Evolutionary conservation across 306 rosid species (phyloP).

Genomic region (Pterocarpus santalinus): DNA sequence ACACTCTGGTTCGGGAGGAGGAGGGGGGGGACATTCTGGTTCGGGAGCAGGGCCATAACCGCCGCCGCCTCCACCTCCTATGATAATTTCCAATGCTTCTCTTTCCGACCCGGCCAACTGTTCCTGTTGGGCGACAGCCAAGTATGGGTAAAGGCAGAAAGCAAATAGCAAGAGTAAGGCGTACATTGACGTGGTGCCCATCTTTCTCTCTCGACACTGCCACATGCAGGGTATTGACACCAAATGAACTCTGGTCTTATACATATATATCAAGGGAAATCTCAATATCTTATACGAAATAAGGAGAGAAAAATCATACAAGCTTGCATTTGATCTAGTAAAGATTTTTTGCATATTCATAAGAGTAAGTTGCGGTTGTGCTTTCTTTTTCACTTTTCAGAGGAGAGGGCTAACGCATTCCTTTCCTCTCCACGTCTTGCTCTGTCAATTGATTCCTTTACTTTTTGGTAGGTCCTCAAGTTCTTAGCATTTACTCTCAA

Average conservation of each 20-base stretch:
- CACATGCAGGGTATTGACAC: too few species aligned
- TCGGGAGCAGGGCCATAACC: conserved; percentile 1
- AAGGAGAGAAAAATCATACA: conserved; percentile 32
- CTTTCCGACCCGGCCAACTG: neutral
- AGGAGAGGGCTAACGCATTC: too few species aligned
- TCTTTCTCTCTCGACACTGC: conserved; percentile 4
- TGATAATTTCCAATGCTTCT: conserved; percentile 44
- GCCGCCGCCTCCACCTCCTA: conserved; percentile 15
- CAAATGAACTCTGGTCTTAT: neutral
- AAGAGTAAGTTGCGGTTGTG: neutral
- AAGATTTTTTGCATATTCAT: neutral
- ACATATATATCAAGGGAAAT: neutral
- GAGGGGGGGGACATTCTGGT: neutral
- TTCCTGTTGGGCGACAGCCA: neutral
- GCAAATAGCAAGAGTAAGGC: conserved; percentile 19
- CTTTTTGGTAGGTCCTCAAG: conserved; percentile 36
- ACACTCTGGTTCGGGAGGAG: neutral
- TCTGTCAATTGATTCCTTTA: neutral
- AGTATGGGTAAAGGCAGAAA: neutral
- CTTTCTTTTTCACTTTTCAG: neutral
- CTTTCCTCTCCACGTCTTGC: neutral
- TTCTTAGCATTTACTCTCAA: neutral
- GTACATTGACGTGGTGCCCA: conserved; percentile 35
- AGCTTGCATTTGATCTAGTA: neutral
- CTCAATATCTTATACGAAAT: too few species aligned